These are phyloP conservation scores for Eucalyptus erythrocorys DNA, from an alignment of 345 rosid species.

Conservation along the genomic window DNA sequence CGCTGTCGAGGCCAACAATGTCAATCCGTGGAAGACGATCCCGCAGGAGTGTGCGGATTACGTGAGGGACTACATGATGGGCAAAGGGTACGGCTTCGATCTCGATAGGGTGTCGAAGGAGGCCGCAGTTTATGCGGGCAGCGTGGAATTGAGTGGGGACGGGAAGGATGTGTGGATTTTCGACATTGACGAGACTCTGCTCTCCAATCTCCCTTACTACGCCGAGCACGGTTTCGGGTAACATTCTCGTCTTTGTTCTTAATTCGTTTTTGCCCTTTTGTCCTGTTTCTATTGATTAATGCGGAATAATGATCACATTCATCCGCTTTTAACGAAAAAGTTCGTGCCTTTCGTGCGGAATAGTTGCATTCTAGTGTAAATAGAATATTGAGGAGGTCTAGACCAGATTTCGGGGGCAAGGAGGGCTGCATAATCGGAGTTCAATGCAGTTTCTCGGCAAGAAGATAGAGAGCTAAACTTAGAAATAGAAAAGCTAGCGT, in stretches of 20 bases:
- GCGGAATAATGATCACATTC: not conserved
- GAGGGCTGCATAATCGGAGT: not conserved
- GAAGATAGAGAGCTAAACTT: not conserved
- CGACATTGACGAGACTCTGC: conserved; percentile 85
- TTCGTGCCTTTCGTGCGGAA: not conserved
- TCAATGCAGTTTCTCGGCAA: not conserved
- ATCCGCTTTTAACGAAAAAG: not conserved
- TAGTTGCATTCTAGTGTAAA: not conserved
- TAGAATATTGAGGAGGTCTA: not conserved
- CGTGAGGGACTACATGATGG: conserved; percentile 54
- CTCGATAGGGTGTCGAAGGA: conserved; percentile 52
- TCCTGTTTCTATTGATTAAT: not conserved
- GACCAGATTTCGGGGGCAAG: not conserved
- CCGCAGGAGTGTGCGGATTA: conserved; percentile 64
- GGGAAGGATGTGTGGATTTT: conserved; percentile 85
- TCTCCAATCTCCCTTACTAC: conserved; percentile 89
- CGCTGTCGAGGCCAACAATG: conserved; percentile 70
- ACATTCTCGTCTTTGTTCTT: not conserved
- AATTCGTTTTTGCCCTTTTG: not conserved
- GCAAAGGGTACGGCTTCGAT: conserved; percentile 51
- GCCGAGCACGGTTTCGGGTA: conserved; percentile 72
- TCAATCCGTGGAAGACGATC: conserved; percentile 72
- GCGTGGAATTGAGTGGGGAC: conserved; percentile 34
- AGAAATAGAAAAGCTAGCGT: not conserved
- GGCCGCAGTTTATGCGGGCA: conserved; percentile 49